Evolutionary conservation across 2,329 filamentous ascomycete genomes (phyloP).

Genomic region (Trichophaea hybrida): DNA sequence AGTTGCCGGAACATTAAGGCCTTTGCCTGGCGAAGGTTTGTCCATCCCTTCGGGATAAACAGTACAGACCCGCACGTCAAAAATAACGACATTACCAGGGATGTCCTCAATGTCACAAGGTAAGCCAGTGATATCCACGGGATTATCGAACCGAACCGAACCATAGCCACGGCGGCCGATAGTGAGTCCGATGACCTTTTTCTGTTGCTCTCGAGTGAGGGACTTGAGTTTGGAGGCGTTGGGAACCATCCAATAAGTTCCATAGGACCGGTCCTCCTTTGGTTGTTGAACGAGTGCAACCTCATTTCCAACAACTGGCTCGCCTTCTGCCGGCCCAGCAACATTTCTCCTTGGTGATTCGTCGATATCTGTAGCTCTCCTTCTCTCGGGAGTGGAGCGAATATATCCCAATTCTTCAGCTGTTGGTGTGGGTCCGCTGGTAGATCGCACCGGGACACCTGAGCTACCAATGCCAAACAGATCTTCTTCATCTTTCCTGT

Average conservation of each 20-base stretch:
- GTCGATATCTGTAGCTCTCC: constrained; percentile 22
- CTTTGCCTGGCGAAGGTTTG: constrained; percentile 75
- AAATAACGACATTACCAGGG: constrained; percentile 57
- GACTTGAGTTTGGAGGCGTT: constrained; percentile 57
- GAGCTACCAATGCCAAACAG: constrained; percentile 39
- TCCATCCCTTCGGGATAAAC: constrained; percentile 62
- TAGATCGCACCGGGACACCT: constrained; percentile 24
- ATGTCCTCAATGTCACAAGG: constrained; percentile 57
- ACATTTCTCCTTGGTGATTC: constrained; percentile 1
- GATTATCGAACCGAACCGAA: constrained; percentile 62
- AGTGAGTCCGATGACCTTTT: constrained; percentile 57
- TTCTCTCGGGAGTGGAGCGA: constrained; percentile 36
- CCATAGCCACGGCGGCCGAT: constrained; percentile 75
- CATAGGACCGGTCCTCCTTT: constrained; percentile 37
- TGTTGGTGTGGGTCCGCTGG: constrained; percentile 39
- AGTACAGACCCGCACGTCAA: constrained; percentile 65
- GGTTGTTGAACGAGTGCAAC: constrained; percentile 53
- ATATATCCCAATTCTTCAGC: constrained; percentile 47
- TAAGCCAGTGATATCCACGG: constrained; percentile 68
- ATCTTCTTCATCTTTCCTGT: constrained; percentile 38
- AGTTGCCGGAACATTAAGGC: constrained; percentile 77
- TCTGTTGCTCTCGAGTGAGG: constrained; percentile 67
- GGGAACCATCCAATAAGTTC: constrained; percentile 78
- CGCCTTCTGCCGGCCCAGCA: constrained; percentile 35
- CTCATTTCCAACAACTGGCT: constrained; percentile 60